Evolutionary conservation across 352 stramenopile species (phyloP).

Genomic region (Globisporangium acanthophoron): DNA sequence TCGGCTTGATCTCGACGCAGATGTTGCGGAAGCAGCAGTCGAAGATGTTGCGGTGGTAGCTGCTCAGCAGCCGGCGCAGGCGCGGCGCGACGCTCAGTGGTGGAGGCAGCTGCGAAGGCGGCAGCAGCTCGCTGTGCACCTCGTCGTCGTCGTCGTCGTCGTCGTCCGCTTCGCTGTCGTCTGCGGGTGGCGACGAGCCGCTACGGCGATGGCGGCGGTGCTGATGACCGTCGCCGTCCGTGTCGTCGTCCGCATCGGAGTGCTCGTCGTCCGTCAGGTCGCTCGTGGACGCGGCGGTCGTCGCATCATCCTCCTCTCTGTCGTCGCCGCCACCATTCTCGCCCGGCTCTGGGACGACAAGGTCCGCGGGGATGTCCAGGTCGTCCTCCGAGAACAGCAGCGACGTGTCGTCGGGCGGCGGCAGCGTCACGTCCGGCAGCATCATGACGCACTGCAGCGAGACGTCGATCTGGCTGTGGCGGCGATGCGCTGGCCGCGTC

Average conservation of each 20-base stretch:
- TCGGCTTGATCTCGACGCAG: conserved; percentile 86
- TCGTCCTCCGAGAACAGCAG: conserved; percentile 34
- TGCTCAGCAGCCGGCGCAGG: conserved; percentile 24
- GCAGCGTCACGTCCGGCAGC: conserved; percentile 71
- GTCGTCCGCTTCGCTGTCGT: conserved; percentile 15
- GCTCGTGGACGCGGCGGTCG: conserved; percentile 13
- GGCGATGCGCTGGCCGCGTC: conserved; percentile 43
- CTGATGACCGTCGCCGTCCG: neutral
- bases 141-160: conserved; percentile 9
- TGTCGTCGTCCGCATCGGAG: conserved; percentile 12
- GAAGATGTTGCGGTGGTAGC: conserved; percentile 58
- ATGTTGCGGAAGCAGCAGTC: conserved; percentile 85
- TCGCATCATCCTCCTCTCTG: conserved; percentile 14
- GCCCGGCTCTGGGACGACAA: conserved; percentile 17
- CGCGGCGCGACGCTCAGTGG: conserved; percentile 10
- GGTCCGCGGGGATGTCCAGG: conserved; percentile 13
- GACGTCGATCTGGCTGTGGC: conserved; percentile 73
- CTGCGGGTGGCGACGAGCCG: neutral
- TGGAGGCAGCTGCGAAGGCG: neutral
- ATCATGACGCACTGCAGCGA: conserved; percentile 71
- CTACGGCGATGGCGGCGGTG: neutral
- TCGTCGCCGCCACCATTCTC: conserved; percentile 15
- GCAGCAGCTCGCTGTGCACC: conserved; percentile 10
- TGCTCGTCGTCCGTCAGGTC: conserved; percentile 33
- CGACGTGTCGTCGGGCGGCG: conserved; percentile 38